These are phyloP conservation scores for Penicillium paradoxum DNA, from an alignment of 495 filamentous ascomycete genomes.

Conservation along the genomic window DNA sequence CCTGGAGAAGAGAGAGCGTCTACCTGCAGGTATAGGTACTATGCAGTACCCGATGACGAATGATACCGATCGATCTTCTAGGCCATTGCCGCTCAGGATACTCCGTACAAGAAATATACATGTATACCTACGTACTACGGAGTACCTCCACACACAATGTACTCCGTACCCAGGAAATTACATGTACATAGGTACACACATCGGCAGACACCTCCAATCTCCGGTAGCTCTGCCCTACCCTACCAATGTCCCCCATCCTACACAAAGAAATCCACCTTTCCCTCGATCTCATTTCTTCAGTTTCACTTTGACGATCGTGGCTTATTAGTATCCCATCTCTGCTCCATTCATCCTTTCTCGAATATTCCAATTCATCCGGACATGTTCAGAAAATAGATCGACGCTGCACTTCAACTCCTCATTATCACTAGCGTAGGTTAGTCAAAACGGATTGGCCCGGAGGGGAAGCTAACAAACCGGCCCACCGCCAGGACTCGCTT, in stretches of 20 bases:
- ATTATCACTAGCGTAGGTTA: neutral
- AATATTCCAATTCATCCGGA: neutral
- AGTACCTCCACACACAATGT: too few species aligned
- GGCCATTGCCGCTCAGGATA: too few species aligned
- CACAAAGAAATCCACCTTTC: neutral
- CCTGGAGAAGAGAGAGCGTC: slow-evolving; percentile 1
- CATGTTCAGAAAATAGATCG: slow-evolving; percentile 5
- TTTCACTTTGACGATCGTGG: neutral
- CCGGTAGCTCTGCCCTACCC: neutral
- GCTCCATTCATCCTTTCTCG: neutral
- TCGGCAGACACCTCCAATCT: neutral
- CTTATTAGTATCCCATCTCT: neutral
- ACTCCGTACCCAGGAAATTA: too few species aligned
- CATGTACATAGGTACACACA: neutral
- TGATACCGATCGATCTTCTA: too few species aligned
- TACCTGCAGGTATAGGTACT: too few species aligned
- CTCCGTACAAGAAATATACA: too few species aligned
- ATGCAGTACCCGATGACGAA: too few species aligned
- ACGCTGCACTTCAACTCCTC: slow-evolving; percentile 8
- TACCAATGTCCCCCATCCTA: neutral
- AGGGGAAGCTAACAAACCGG: slow-evolving; percentile 20
- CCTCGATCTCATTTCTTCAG: neutral
- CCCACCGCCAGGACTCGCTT: slow-evolving; percentile 11
- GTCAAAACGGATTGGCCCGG: slow-evolving; percentile 3
- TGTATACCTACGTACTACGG: too few species aligned